These are phyloP conservation scores for Fusarium anguioides DNA, from an alignment of 2,329 filamentous ascomycete genomes.

Conservation along the genomic window DNA sequence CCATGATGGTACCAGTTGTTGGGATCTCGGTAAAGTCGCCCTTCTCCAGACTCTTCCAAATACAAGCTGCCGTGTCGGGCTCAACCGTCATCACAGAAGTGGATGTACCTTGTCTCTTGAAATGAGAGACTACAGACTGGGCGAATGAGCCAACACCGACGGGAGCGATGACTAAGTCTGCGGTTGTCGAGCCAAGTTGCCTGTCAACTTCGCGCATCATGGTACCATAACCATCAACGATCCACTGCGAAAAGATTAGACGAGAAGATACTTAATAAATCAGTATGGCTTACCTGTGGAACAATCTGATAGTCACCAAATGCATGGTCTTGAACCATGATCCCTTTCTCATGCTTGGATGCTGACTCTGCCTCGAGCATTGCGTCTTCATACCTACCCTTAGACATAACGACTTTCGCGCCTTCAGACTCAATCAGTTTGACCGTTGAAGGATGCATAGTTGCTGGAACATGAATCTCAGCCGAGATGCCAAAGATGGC, in stretches of 20 bases:
- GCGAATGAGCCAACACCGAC: slow-evolving; percentile 80
- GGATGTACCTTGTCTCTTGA: slow-evolving; percentile 58
- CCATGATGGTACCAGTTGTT: slow-evolving; percentile 76
- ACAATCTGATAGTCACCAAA: slow-evolving; percentile 75
- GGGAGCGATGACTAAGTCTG: slow-evolving; percentile 68
- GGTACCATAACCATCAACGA: slow-evolving; percentile 81
- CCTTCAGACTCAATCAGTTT: slow-evolving; percentile 70
- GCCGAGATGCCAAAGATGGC: slow-evolving; percentile 65
- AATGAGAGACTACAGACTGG: slow-evolving; percentile 74
- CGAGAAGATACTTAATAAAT: accelerated
- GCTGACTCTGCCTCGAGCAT: slow-evolving; percentile 61
- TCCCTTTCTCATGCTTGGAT: slow-evolving; percentile 52
- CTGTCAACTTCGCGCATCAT: slow-evolving; percentile 75
- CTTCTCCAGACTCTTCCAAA: slow-evolving; percentile 63
- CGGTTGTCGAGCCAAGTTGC: slow-evolving; percentile 59
- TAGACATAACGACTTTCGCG: slow-evolving; percentile 65
- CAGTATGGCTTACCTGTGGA: slow-evolving; percentile 59
- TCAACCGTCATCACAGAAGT: slow-evolving; percentile 73
- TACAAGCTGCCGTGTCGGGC: slow-evolving; percentile 71
- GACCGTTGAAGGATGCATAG: slow-evolving; percentile 65
- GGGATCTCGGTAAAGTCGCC: slow-evolving; percentile 61
- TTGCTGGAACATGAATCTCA: slow-evolving; percentile 71
- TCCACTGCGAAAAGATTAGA: slow-evolving; percentile 61
- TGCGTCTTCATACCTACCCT: slow-evolving; percentile 73
- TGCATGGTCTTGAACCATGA: slow-evolving; percentile 76